Evolutionary conservation across 2,329 filamentous ascomycete genomes (phyloP), one percentile per base, ranked within the genome.

Genomic region (Aspergillus neotritici): DNA sequence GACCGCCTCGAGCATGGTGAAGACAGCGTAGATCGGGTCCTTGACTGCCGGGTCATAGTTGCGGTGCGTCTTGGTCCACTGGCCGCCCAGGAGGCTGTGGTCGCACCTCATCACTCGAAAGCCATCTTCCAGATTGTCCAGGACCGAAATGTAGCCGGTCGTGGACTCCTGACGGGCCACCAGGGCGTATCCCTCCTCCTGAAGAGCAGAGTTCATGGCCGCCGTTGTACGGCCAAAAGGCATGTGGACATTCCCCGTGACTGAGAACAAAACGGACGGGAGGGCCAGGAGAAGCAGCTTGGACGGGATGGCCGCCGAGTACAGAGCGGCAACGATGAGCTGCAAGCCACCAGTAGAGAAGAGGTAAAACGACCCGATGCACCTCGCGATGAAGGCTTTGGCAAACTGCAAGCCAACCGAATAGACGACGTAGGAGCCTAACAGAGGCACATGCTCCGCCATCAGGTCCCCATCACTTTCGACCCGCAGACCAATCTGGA

Each of bases 11-110:
- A 98, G 79, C 77, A 95, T 94, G 17, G 87, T 84, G 63, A 98
- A 98, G n/a, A 97, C 85, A 8, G 87, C 84, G 62, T 97, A 98
- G 43, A 98, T 87, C 0, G 91, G 88, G 66, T 98, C 93, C 9
- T 80, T 79, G 13, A 88, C 70, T 34, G 76, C 64, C 1, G 75
- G 77, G 60, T 70, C 39, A 68, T 74, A 47, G 62, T 83, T 65
- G 57, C 66, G 50, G 14, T 60, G 53, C 68, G 71, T 53, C 32
- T 73, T 73, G 10, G 84, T 77, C 91, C 91, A 98, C 66, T 96
- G 86, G 30, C 93, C 93, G 32, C 93, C 93, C 1, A 98, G 76
- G 28, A 98, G 75, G 58, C 89, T 95, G 65, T 98, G 93, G 58
- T 97, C 93, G 63, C 89, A 96, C 47, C 93, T 81, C 75, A 98